A percentile compares a stretch with the other conserved stretches of the same genome.
These are phyloP conservation scores for Tulasnella sp. DNA, from an alignment of 768 basidiomycete genomes.

Conservation along the genomic window DNA sequence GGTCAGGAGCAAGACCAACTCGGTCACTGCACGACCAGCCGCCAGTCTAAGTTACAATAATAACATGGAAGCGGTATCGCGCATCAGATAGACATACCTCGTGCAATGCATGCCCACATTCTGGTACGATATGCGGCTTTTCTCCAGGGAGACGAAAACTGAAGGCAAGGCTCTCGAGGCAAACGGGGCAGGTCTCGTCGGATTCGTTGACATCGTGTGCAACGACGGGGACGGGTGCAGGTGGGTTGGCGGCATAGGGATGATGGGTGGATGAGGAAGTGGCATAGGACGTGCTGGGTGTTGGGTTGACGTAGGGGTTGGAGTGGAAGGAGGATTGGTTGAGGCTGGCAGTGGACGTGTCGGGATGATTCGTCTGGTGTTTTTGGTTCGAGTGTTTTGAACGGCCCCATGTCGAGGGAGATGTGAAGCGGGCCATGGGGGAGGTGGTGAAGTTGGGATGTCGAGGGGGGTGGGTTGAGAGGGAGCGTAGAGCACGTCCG, in stretches of 20 bases:
- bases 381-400: neutral
- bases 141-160: conserved; percentile 89
- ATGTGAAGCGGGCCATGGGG: conserved; percentile 11
- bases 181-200: conserved; percentile 91
- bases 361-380: neutral
- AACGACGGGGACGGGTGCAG: conserved; percentile 38
- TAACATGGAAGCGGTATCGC: no score
- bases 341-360: conserved; percentile 4
- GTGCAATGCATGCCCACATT: conserved; percentile 97
- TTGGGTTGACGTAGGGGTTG: neutral
- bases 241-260: conserved; percentile 17
- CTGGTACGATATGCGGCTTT: conserved; percentile 93
- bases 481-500: no score
- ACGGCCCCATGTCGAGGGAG: conserved; percentile 14
- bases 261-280: conserved; percentile 11
- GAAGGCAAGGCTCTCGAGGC: conserved; percentile 87
- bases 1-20: no score
- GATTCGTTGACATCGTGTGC: conserved; percentile 54
- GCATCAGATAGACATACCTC: no score
- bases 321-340: neutral
- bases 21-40: no score
- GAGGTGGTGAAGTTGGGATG: no score
- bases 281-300: neutral
- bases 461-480: no score
- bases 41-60: no score